phyloP scores from a whole-genome alignment of 768 basidiomycete species.

The Phylloporus arenicola region DNA sequence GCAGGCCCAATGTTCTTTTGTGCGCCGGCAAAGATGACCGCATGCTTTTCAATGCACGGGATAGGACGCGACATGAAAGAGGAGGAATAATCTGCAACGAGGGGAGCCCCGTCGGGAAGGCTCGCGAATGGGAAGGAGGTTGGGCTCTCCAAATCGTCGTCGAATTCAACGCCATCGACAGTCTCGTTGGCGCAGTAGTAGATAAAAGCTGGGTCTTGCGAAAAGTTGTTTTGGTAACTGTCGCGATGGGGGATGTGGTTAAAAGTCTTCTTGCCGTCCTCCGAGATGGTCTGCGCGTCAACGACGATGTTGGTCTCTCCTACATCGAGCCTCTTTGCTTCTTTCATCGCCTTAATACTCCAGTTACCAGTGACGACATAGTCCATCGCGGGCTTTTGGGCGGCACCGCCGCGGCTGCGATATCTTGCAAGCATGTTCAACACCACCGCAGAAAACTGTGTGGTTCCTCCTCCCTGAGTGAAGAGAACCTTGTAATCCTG shows the following conservation, averaged over 20 bases:
- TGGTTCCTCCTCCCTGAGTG: conserved; percentile 90
- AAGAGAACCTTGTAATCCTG: conserved; percentile 82
- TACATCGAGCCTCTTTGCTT: conserved; percentile 66
- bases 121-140: conserved; percentile 80
- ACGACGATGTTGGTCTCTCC: conserved; percentile 63
- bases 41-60: conserved; percentile 80
- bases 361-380: conserved; percentile 92
- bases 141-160: conserved; percentile 46
- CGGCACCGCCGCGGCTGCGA: conserved; percentile 57
- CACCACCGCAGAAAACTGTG: conserved; percentile 88
- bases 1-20: conserved; percentile 98
- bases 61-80: conserved; percentile 97
- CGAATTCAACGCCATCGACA: conserved; percentile 90
- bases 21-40: conserved; percentile 92
- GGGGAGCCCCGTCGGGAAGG: conserved; percentile 57
- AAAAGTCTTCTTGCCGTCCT: conserved; percentile 59
- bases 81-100: conserved; percentile 93
- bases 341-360: conserved; percentile 81
- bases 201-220: conserved; percentile 76
- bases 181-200: conserved; percentile 99
- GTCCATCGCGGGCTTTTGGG: conserved; percentile 63
- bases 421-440: conserved; percentile 88
- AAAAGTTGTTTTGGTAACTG: conserved; percentile 62
- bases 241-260: conserved; percentile 73
- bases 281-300: conserved; percentile 58